Conservation (phyloP, 352 stramenopile species). For the Hyaloperonospora arabidopsidis region DNA sequence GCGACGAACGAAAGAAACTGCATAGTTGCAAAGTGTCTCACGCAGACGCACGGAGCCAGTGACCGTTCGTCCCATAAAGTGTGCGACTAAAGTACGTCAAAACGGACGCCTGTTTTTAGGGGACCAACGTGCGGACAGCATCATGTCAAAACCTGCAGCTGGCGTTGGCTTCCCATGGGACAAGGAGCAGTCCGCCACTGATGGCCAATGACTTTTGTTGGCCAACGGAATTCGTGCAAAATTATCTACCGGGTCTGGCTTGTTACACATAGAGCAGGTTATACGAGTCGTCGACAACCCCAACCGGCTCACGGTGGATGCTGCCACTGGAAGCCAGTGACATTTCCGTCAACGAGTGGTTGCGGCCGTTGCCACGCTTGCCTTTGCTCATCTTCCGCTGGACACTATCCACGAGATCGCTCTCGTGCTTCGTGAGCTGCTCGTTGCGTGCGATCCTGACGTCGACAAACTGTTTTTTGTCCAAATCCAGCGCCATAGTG, state of each 20-base stretch:
- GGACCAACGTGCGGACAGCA: not conserved
- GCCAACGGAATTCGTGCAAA: slow-evolving; percentile 1
- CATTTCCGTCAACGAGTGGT: slow-evolving; percentile 7
- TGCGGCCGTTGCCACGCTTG: slow-evolving; percentile 12
- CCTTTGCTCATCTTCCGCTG: slow-evolving; percentile 37
- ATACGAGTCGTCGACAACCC: slow-evolving; percentile 44
- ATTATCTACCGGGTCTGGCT: slow-evolving; percentile 4
- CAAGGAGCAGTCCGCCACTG: too few relatives aligned
- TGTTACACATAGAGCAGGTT: slow-evolving; percentile 42
- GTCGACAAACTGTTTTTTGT: slow-evolving; percentile 37
- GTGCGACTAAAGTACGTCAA: not conserved
- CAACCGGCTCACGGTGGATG: slow-evolving; percentile 10
- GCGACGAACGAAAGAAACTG: slow-evolving; percentile 5
- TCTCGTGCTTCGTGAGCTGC: slow-evolving; percentile 44
- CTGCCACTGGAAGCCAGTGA: not conserved
- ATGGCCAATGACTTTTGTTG: not conserved
- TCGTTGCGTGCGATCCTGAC: slow-evolving; percentile 41
- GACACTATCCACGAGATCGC: slow-evolving; percentile 41
- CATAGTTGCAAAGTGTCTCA: slow-evolving; percentile 8
- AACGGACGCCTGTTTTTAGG: not conserved
- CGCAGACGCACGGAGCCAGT: not conserved
- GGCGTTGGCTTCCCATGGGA: too few relatives aligned
- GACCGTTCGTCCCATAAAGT: not conserved
- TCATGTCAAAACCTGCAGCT: too few relatives aligned
- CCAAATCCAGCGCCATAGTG: slow-evolving; percentile 41